These are phyloP conservation scores for Penicillium antarcticum DNA, from an alignment of 495 filamentous ascomycete genomes.

Conservation along the genomic window DNA sequence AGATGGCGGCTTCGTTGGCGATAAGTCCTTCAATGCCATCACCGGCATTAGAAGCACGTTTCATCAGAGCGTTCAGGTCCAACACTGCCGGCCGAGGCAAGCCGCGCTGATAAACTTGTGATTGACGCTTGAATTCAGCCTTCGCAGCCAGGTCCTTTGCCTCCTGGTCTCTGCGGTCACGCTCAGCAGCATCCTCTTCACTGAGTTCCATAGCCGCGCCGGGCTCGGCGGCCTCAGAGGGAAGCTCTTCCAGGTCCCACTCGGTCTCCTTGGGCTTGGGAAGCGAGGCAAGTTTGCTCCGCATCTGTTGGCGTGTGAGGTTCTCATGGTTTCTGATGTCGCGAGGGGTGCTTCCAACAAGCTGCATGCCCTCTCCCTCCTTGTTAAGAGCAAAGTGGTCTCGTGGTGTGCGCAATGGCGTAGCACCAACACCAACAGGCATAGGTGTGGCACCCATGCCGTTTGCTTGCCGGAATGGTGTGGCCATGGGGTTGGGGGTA, in stretches of 20 bases:
- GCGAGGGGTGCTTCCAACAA: slow-evolving; percentile 72
- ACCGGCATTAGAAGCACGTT: slow-evolving; percentile 49
- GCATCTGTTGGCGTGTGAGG: slow-evolving; percentile 64
- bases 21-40: slow-evolving; percentile 61
- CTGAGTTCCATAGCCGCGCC: slow-evolving; percentile 46
- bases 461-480: slow-evolving; percentile 71
- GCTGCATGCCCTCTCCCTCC: slow-evolving; percentile 53
- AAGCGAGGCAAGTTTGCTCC: slow-evolving; percentile 68
- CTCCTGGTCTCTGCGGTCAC: slow-evolving; percentile 68
- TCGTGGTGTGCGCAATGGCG: slow-evolving; percentile 85
- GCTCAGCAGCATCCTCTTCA: slow-evolving; percentile 82
- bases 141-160: slow-evolving; percentile 66
- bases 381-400: slow-evolving; percentile 86
- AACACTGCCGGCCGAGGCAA: slow-evolving; percentile 75
- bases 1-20: slow-evolving; percentile 67
- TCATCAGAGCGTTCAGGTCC: slow-evolving; percentile 65
- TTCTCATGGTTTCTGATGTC: slow-evolving; percentile 75
- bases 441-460: slow-evolving; percentile 73
- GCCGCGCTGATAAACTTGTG: slow-evolving; percentile 81
- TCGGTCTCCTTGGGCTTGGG: slow-evolving; percentile 90
- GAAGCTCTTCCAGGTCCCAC: slow-evolving; percentile 82
- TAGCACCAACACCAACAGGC: slow-evolving; percentile 57
- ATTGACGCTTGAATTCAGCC: slow-evolving; percentile 77
- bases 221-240: slow-evolving; percentile 73
- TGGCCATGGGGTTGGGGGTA: slow-evolving; percentile 94